Conservation (phyloP, 2,329 filamentous ascomycete species). For the Thielaviopsis euricoi region DNA sequence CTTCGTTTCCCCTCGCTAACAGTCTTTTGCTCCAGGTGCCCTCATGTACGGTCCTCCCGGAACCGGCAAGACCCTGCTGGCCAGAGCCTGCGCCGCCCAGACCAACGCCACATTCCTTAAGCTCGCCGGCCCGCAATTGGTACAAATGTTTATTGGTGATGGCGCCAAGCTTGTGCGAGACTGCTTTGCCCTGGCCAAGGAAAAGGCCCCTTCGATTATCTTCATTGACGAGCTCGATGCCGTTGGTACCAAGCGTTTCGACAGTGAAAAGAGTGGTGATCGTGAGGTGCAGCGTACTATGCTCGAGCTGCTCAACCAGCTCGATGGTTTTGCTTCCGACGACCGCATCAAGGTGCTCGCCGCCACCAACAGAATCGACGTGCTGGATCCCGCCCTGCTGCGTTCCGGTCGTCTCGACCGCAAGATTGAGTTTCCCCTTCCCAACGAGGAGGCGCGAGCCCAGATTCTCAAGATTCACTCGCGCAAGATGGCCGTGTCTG, state of each 20-base stretch:
- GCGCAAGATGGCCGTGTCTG: constrained; percentile 93
- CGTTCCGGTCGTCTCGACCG: constrained; percentile 84
- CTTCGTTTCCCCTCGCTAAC: neutral
- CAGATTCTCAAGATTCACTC: constrained; percentile 97
- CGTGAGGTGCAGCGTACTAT: constrained; percentile 97
- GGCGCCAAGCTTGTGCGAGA: constrained; percentile 95
- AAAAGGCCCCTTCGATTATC: constrained; percentile 97
- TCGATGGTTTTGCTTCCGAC: constrained; percentile 93
- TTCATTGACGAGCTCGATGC: constrained; percentile 98
- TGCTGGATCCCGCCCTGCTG: constrained; percentile 78
- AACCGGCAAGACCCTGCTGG: constrained; percentile 81
- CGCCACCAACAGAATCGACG: constrained; percentile 86
- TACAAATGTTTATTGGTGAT: constrained; percentile 99
- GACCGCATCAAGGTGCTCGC: constrained; percentile 94
- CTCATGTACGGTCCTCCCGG: constrained; percentile 94
- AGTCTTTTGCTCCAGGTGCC: constrained; percentile 57
- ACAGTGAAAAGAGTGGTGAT: constrained; percentile 95
- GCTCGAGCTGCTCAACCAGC: constrained; percentile 95
- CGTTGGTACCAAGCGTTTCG: constrained; percentile 97
- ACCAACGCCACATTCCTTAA: constrained; percentile 98
- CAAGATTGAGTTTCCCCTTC: constrained; percentile 96
- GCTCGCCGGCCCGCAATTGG: constrained; percentile 88
- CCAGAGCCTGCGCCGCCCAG: constrained; percentile 90
- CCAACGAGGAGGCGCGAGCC: constrained; percentile 91
- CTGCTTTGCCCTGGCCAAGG: constrained; percentile 92